Conservation (phyloP, 2,329 filamentous ascomycete genomes). For the Pseudonectria buxi region DNA sequence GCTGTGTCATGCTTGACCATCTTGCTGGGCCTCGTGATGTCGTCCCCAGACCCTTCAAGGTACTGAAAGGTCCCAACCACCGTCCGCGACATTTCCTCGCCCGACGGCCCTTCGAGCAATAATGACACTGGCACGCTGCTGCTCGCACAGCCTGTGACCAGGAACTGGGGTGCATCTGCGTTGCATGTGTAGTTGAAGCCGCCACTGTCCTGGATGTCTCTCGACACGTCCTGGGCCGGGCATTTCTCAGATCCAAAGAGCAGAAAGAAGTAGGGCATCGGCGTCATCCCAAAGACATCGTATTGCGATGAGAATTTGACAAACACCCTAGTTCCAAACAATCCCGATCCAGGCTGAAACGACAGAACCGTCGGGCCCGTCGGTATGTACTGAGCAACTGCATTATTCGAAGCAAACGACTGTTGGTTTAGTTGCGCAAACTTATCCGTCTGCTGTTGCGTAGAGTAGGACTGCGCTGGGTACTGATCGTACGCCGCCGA, state of each 20-base stretch:
- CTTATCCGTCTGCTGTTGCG: constrained; percentile 45
- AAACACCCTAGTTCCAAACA: constrained; percentile 61
- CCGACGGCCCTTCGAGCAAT: constrained; percentile 44
- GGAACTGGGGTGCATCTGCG: constrained; percentile 59
- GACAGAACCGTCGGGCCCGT: constrained; percentile 56
- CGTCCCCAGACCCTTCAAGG: constrained; percentile 43
- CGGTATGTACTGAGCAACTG: constrained; percentile 60
- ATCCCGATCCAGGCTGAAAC: constrained; percentile 62
- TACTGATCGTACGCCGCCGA: constrained; percentile 42
- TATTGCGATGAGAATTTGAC: constrained; percentile 70
- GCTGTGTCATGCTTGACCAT: constrained; percentile 30
- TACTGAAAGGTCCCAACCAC: constrained; percentile 42
- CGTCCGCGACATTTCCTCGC: constrained; percentile 46
- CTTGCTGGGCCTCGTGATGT: constrained; percentile 33
- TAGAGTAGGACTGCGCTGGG: constrained; percentile 38
- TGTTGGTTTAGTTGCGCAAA: constrained; percentile 47
- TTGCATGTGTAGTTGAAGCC: constrained; percentile 66
- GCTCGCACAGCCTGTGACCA: constrained; percentile 43
- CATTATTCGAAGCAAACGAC: constrained; percentile 54
- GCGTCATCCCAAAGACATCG: constrained; percentile 57
- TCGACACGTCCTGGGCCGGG: constrained; percentile 51
- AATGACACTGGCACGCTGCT: constrained; percentile 50
- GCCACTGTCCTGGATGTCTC: constrained; percentile 49
- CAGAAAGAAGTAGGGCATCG: constrained; percentile 53
- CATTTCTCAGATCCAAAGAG: constrained; percentile 75